These are phyloP conservation scores for Favolaschia claudopus DNA, from an alignment of 768 basidiomycete species.

Conservation along the genomic window DNA sequence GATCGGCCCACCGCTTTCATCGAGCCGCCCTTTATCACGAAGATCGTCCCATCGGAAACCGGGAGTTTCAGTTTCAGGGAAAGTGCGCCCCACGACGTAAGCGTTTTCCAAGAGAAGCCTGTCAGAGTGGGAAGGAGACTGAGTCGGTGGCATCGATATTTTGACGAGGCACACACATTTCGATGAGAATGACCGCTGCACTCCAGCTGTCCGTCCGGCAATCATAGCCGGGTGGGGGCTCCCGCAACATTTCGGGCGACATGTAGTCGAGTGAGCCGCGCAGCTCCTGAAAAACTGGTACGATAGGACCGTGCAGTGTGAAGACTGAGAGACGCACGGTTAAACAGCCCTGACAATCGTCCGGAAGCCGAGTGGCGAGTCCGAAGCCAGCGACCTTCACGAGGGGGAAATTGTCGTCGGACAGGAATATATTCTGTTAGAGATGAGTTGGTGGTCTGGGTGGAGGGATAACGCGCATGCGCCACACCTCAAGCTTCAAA, in stretches of 20 bases:
- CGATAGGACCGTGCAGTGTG: too few species aligned
- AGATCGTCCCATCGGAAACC: background rate
- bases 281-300: background rate
- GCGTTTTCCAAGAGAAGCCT: background rate
- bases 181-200: background rate
- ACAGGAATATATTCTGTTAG: slow-evolving; percentile 6
- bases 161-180: background rate
- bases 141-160: background rate
- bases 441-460: too few species aligned
- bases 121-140: background rate
- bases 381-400: slow-evolving; percentile 18
- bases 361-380: background rate
- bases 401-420: background rate
- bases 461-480: too few species aligned
- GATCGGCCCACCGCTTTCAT: background rate
- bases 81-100: background rate
- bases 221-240: background rate
- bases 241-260: slow-evolving; percentile 2
- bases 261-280: slow-evolving; percentile 8
- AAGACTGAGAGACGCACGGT: too few species aligned
- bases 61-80: background rate
- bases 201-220: slow-evolving; percentile 7
- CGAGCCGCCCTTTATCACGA: background rate
- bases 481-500: slow-evolving; percentile 5
- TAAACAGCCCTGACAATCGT: background rate